Percentiles rank a stretch among this genome's conserved stretches.
Conservation (phyloP, 2,329 filamentous ascomycete species). For the Venturiaceae sp. region DNA sequence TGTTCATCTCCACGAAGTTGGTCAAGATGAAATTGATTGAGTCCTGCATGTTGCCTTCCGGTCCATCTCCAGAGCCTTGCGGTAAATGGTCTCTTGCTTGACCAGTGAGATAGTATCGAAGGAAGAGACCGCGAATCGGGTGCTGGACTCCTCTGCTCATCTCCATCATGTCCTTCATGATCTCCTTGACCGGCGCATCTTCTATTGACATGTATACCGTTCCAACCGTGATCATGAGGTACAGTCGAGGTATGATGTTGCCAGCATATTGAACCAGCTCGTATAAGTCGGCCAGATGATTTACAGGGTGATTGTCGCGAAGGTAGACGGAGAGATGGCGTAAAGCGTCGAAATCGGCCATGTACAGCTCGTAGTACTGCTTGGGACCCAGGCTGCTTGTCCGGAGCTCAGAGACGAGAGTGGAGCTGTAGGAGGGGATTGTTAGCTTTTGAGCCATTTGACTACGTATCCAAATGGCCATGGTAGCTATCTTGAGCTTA, state of each 20-base stretch:
- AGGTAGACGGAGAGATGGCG: constrained; percentile 94
- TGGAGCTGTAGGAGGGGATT: constrained; percentile 57
- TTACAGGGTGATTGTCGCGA: constrained; percentile 92
- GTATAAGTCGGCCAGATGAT: constrained; percentile 96
- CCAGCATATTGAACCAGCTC: constrained; percentile 97
- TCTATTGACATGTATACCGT: constrained; percentile 99
- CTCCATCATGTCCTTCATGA: constrained; percentile 99
- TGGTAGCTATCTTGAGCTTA: constrained; percentile 39
- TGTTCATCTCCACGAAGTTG: constrained; percentile 99
- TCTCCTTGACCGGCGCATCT: constrained; percentile 96
- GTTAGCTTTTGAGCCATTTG: background rate
- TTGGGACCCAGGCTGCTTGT: constrained; percentile 97
- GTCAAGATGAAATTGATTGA: constrained; percentile 97
- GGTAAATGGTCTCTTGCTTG: constrained; percentile 88
- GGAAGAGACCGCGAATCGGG: constrained; percentile 86
- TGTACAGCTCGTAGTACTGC: constrained; percentile 99
- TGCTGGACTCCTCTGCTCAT: constrained; percentile 98
- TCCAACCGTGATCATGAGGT: constrained; percentile 98
- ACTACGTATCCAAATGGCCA: background rate
- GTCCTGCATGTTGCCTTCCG: constrained; percentile 91
- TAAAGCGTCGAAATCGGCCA: constrained; percentile 96
- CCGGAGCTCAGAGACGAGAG: constrained; percentile 93
- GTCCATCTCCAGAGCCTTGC: constrained; percentile 72
- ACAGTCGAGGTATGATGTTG: constrained; percentile 91
- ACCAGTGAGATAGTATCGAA: constrained; percentile 92